Evolutionary conservation across 2,329 filamentous ascomycete genomes (phyloP).

Genomic region (Calonectria pseudoreteaudii): DNA sequence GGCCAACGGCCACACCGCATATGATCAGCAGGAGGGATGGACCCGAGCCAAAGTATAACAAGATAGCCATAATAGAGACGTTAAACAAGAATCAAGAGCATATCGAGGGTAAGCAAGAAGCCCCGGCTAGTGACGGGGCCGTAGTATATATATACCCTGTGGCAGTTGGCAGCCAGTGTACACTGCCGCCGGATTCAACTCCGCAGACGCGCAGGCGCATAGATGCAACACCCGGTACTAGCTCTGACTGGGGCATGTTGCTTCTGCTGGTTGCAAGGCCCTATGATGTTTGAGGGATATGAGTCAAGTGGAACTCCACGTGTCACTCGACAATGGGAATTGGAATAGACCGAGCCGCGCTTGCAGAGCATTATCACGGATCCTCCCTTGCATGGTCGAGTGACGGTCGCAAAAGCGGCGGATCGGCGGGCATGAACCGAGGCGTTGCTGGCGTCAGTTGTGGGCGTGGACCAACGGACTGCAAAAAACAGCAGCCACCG

Average conservation of each 20-base stretch:
- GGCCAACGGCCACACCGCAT: background rate
- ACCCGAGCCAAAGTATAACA: background rate
- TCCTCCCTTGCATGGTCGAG: conserved; percentile 9
- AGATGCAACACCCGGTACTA: conserved; percentile 9
- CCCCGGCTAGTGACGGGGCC: background rate
- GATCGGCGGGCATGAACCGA: conserved; percentile 13
- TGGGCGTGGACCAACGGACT: background rate
- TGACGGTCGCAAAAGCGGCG: conserved; percentile 14
- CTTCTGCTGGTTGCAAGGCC: background rate
- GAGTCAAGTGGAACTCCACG: conserved; percentile 22
- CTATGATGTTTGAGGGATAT: conserved; percentile 16
- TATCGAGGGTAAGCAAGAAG: background rate
- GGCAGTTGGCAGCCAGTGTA: background rate
- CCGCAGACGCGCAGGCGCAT: conserved; percentile 10
- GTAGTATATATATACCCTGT: background rate
- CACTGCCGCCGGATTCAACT: background rate
- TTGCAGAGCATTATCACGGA: background rate
- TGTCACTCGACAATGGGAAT: conserved; percentile 19
- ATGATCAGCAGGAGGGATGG: background rate
- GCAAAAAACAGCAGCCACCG: background rate
- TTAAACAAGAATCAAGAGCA: background rate
- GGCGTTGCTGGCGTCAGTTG: background rate
- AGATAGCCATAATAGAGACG: conserved; percentile 8
- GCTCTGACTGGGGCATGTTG: conserved; percentile 4
- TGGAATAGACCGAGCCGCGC: conserved; percentile 9